Base-by-base conservation (phyloP, 768 basidiomycete species). In the Boletus sp. region DNA sequence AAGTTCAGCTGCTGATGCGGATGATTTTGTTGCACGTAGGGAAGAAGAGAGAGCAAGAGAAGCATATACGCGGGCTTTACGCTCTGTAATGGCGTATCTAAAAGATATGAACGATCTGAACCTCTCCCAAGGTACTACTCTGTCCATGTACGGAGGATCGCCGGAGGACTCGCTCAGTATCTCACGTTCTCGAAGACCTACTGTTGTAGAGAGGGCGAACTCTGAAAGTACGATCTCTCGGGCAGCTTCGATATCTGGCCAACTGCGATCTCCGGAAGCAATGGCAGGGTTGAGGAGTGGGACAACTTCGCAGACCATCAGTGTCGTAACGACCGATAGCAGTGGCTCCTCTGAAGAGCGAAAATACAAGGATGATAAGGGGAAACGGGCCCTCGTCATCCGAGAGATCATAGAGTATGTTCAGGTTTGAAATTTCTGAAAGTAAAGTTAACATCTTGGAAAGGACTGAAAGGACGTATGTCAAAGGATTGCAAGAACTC, bases 391-490 rank as follows among this genome's bases (percentile, higher is more conserved):
- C 17, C 85, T 84, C 72, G 81, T 98, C 32, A 78, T 98, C 56
- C 82, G 85, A 46, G 97, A 99, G 76, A 97, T 99, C 59, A 81
- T 98, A 46, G 80, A 87, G 93, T 94, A 72, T 58, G 90, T 81
- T 41, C 41, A 19, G 32, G 8, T 30, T 34, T 32, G 23, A 35
- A 21, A 7, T 15, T 43, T 48, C n/a, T 35, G 11, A n/a, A 27
- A 25, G 30, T 14, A 23, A 43, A 17, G 27, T 58, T 69, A 33
- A 69, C 42, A 9, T 21, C 7, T 53, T n/a, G 32, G 59, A 34
- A 64, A 93, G 92, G 63, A 98, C 96, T 41, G 97, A 99, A 72
- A 80, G 89, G 56, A 93, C 94, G 2, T 99, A 99, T 71, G 91
- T 96, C 56, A 88, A 88, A 59, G 90, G 93, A n/a, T 74, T 99